Conservation (phyloP, 805 yeast species). For the Yamadazyma olivae region DNA sequence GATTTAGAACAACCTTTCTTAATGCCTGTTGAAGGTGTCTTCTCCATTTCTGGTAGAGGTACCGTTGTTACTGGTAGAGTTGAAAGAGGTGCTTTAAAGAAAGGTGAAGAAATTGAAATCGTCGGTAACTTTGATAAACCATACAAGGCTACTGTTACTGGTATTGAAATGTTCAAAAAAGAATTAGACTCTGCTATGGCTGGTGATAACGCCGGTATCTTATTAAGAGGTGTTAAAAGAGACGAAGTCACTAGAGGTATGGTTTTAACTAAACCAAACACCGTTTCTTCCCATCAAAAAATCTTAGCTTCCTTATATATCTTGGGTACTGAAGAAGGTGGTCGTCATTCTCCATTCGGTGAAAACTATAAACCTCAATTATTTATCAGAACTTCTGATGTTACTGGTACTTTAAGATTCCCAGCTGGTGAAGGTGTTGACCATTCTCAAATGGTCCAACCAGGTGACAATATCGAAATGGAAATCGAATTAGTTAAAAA, state of each 20-base stretch:
- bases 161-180: slow-evolving; percentile 99
- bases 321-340: slow-evolving; percentile 97
- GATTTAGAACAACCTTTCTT: slow-evolving; percentile 95
- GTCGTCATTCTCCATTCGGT: slow-evolving; percentile 97
- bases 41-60: slow-evolving; percentile 99
- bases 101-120: slow-evolving; percentile 98
- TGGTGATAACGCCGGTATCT: slow-evolving; percentile 98
- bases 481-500: slow-evolving; percentile 84
- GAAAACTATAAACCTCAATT: slow-evolving; percentile 98
- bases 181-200: slow-evolving; percentile 97
- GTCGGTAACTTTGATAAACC: slow-evolving; percentile 89
- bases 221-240: slow-evolving; percentile 97
- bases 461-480: slow-evolving; percentile 99
- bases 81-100: slow-evolving; percentile 95
- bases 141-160: slow-evolving; percentile 91
- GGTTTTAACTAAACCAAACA: slow-evolving; percentile 91
- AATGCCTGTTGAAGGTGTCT: slow-evolving; percentile 96
- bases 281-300: slow-evolving; percentile 90
- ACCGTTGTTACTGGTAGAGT: slow-evolving; percentile 99
- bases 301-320: slow-evolving; percentile 91
- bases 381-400: slow-evolving; percentile 95
- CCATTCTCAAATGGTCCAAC: slow-evolving; percentile 87
- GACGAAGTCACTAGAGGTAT: slow-evolving; percentile 96
- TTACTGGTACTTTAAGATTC: slow-evolving; percentile 85
- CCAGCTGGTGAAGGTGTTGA: slow-evolving; percentile 73